These are phyloP conservation scores for Hippophae gyantsensis DNA, from an alignment of 306 rosid genomes.

Conservation along the genomic window DNA sequence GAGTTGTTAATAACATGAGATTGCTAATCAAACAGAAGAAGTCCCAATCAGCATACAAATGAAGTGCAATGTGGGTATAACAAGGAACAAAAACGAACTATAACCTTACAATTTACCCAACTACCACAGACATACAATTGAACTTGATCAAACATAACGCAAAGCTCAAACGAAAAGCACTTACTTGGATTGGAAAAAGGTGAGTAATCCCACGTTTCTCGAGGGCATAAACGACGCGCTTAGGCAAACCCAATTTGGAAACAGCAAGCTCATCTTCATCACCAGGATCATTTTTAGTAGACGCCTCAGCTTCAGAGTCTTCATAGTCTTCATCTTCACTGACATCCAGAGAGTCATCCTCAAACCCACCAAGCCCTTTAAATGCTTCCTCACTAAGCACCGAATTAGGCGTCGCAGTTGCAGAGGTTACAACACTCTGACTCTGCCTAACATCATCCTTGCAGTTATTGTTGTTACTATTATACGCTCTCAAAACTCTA, in stretches of 20 bases:
- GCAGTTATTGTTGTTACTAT: conserved; percentile 4
- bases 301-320: conserved; percentile 25
- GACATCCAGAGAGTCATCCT: conserved; percentile 29
- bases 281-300: conserved; percentile 5
- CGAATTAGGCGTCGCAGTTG: conserved; percentile 84
- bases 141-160: not conserved
- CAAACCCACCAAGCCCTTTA: conserved; percentile 46
- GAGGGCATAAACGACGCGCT: conserved; percentile 51
- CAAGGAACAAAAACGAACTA: not conserved
- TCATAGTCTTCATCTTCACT: conserved; percentile 14
- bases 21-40: no score
- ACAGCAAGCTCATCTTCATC: conserved; percentile 59
- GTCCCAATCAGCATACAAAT: no score
- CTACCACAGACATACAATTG: not conserved
- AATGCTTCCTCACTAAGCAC: conserved; percentile 92
- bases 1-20: no score
- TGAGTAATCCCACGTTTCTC: conserved; percentile 60
- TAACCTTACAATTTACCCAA: not conserved
- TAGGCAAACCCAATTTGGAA: conserved; percentile 60
- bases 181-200: conserved; percentile 91
- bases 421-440: conserved; percentile 38
- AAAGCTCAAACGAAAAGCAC: no score
- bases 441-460: conserved; percentile 16
- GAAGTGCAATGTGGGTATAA: not conserved
- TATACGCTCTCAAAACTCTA: conserved; percentile 33